A percentile compares a stretch with the other conserved stretches of the same genome.
These are phyloP conservation scores for Diaporthe australafricana DNA, from an alignment of 2,329 filamentous ascomycete genomes.

Conservation along the genomic window DNA sequence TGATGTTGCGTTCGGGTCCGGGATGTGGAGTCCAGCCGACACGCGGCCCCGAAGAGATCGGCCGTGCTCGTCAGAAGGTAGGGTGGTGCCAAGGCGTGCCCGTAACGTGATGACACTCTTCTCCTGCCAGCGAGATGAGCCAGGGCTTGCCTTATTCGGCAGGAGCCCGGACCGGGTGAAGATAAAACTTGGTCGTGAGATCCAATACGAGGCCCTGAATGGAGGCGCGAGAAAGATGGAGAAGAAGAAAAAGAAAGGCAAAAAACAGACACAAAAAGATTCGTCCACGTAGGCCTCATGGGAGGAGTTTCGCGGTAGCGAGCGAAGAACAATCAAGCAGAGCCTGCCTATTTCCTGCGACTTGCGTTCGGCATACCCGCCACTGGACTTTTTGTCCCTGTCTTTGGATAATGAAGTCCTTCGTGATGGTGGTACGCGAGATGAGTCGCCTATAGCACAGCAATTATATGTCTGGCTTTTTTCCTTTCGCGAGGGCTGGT, in stretches of 20 bases:
- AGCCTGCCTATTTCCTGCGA: no score
- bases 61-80: background rate
- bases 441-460: slow-evolving; percentile 16
- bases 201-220: background rate
- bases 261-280: no score
- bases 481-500: background rate
- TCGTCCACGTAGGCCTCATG: background rate
- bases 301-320: background rate
- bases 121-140: background rate
- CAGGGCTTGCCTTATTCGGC: background rate
- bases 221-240: no score
- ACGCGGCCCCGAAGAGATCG: background rate
- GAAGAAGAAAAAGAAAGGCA: no score
- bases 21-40: background rate
- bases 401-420: background rate
- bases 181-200: background rate
- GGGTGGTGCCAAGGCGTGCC: slow-evolving; percentile 11
- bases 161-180: background rate
- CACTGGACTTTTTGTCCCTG: background rate
- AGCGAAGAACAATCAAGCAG: background rate
- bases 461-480: background rate
- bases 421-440: slow-evolving; percentile 10
- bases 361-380: background rate
- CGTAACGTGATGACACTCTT: slow-evolving; percentile 11
- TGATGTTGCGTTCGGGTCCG: slow-evolving; percentile 12